Evolutionary conservation across 805 yeast genomes (phyloP).

Genomic region (Zygosaccharomyces siamensis): DNA sequence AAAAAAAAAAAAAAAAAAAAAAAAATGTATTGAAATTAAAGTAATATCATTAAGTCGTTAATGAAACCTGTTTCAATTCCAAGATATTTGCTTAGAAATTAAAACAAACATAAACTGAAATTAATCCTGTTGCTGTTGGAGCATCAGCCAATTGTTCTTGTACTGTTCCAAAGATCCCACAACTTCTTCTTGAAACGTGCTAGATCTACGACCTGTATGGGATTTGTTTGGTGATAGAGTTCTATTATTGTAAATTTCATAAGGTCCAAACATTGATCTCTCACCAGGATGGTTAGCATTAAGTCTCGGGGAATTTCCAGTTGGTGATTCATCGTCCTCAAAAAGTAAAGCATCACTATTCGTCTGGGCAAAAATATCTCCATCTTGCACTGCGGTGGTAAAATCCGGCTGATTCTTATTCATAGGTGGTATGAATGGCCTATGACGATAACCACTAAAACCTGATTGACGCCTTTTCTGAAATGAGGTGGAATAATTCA

Average conservation of each 20-base stretch:
- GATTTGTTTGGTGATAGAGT: constrained; percentile 8
- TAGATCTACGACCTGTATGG: constrained; percentile 28
- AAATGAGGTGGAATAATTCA: constrained; percentile 17
- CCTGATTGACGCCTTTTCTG: constrained; percentile 10
- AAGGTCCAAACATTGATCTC: constrained; percentile 21
- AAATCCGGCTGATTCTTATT: constrained; percentile 20
- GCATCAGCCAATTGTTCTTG: constrained; percentile 36
- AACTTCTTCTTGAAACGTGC: constrained; percentile 31
- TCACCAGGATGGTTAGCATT: constrained; percentile 9
- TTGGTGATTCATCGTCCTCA: constrained; percentile 29
- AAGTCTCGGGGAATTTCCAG: neutral
- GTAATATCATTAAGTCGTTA: constrained; percentile 4
- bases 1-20: neutral
- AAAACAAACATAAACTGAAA: neutral
- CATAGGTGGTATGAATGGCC: constrained; percentile 11
- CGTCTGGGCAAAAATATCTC: constrained; percentile 29
- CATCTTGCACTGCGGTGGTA: constrained; percentile 29
- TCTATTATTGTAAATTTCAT: constrained; percentile 14
- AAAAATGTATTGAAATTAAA: neutral
- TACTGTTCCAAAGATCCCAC: constrained; percentile 36
- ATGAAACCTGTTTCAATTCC: neutral
- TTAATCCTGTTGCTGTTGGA: constrained; percentile 30
- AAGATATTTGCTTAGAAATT: neutral
- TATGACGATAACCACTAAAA: neutral
- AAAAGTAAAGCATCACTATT: constrained; percentile 30